Conservation (phyloP, 2,329 filamentous ascomycete species). For the Mycosphaerelloides madeirae region DNA sequence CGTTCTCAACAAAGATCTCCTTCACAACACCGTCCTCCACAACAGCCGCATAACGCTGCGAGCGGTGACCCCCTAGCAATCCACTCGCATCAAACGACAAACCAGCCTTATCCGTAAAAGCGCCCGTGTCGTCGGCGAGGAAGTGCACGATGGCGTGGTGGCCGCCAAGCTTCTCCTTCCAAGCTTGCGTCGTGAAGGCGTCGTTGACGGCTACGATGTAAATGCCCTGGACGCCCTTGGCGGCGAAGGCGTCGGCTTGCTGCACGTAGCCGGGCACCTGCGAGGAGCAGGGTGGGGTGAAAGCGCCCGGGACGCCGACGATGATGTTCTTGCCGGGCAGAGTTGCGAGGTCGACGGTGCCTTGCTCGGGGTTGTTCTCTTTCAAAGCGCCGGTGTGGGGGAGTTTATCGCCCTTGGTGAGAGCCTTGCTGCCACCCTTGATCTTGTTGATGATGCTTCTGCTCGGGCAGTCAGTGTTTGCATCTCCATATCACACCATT, state of each 20-base stretch:
- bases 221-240: conserved; percentile 26
- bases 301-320: conserved; percentile 26
- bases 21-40: conserved; percentile 20
- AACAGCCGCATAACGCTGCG: conserved; percentile 24
- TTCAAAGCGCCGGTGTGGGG: conserved; percentile 19
- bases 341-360: conserved; percentile 21
- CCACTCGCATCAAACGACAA: conserved; percentile 23
- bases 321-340: conserved; percentile 24
- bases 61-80: conserved; percentile 23
- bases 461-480: conserved; percentile 1
- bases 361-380: conserved; percentile 24
- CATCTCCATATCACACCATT: no score
- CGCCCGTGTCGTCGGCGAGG: conserved; percentile 24
- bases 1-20: conserved; percentile 24
- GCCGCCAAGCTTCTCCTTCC: conserved; percentile 25
- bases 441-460: conserved; percentile 21
- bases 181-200: conserved; percentile 24
- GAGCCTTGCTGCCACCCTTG: conserved; percentile 17
- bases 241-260: conserved; percentile 24
- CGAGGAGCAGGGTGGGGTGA: conserved; percentile 27
- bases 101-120: conserved; percentile 23
- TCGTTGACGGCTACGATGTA: conserved; percentile 28
- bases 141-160: conserved; percentile 22
- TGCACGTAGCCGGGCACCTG: conserved; percentile 26
- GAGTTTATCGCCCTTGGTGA: conserved; percentile 21